Percentiles rank a stretch among this genome's conserved stretches.
Evolutionary conservation across 495 filamentous ascomycete genomes (phyloP).

Genomic region (Talaromyces adpressus): DNA sequence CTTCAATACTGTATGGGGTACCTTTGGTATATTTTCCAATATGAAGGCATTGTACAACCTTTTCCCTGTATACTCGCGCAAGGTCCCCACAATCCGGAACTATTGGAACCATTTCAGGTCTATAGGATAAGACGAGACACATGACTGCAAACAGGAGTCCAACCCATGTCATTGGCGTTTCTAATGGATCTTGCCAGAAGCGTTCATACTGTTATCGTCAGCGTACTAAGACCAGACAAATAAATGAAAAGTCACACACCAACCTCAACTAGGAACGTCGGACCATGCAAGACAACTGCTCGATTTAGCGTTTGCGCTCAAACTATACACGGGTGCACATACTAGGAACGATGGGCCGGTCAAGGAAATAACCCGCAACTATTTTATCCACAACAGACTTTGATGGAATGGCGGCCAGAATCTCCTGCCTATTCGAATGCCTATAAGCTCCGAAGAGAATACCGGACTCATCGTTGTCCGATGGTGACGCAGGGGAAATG

Average conservation of each 20-base stretch:
- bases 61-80: constrained; percentile 17
- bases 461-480: not conserved
- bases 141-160: constrained; percentile 26
- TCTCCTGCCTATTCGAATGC: constrained; percentile 23
- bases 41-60: constrained; percentile 22
- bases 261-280: constrained; percentile 16
- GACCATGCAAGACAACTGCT: constrained; percentile 17
- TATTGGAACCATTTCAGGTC: not conserved
- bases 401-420: constrained; percentile 26
- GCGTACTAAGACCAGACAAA: constrained; percentile 3
- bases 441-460: constrained; percentile 26
- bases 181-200: constrained; percentile 23
- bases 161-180: constrained; percentile 19
- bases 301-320: not conserved
- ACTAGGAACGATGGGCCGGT: constrained; percentile 15
- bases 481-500: constrained; percentile 9
- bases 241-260: constrained; percentile 2
- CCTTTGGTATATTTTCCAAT: constrained; percentile 22
- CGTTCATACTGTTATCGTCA: constrained; percentile 18
- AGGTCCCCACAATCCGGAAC: not conserved
- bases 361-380: constrained; percentile 15
- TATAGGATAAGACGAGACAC: constrained; percentile 10
- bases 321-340: constrained; percentile 8
- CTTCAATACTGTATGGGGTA: constrained; percentile 20
- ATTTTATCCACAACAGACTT: constrained; percentile 24